These are phyloP conservation scores for Spathaspora arborariae DNA, from an alignment of 805 yeast species.

Conservation along the genomic window DNA sequence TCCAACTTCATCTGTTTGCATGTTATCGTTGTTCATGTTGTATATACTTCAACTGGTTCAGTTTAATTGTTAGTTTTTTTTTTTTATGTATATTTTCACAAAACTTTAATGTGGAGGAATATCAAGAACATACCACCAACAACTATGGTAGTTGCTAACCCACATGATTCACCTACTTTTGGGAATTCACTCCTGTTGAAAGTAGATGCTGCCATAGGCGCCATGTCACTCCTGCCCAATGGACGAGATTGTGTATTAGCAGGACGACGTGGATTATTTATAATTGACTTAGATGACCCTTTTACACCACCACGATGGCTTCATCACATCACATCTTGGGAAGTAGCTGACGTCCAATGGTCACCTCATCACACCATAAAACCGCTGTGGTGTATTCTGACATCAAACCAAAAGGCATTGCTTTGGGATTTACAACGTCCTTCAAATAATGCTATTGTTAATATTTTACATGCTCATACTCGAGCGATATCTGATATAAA, in stretches of 20 bases:
- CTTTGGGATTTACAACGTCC: conserved; percentile 88
- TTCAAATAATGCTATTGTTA: conserved; percentile 69
- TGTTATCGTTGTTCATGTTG: neutral
- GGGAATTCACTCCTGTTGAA: conserved; percentile 78
- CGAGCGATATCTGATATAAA: conserved; percentile 95
- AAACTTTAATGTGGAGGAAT: neutral
- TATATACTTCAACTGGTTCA: conserved; percentile 13
- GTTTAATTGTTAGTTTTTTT: conserved; percentile 3
- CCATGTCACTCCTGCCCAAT: conserved; percentile 84
- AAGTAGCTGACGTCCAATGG: conserved; percentile 99
- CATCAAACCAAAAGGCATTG: conserved; percentile 92
- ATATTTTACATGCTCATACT: conserved; percentile 83
- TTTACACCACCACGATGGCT: conserved; percentile 93
- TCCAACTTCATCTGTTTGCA: conserved; percentile 9
- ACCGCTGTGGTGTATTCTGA: conserved; percentile 88
- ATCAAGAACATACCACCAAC: neutral
- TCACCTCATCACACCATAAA: conserved; percentile 77
- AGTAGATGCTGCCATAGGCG: conserved; percentile 89
- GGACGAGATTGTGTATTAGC: conserved; percentile 95
- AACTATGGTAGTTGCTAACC: conserved; percentile 10
- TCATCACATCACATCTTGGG: conserved; percentile 92
- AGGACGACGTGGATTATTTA: conserved; percentile 72
- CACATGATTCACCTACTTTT: conserved; percentile 54
- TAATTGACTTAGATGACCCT: conserved; percentile 94
- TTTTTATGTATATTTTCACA: neutral